Percentiles rank a stretch among this genome's conserved stretches.
Evolutionary conservation across 129 eudicot species (phyloP).

Genomic region (Tagetes patula): DNA sequence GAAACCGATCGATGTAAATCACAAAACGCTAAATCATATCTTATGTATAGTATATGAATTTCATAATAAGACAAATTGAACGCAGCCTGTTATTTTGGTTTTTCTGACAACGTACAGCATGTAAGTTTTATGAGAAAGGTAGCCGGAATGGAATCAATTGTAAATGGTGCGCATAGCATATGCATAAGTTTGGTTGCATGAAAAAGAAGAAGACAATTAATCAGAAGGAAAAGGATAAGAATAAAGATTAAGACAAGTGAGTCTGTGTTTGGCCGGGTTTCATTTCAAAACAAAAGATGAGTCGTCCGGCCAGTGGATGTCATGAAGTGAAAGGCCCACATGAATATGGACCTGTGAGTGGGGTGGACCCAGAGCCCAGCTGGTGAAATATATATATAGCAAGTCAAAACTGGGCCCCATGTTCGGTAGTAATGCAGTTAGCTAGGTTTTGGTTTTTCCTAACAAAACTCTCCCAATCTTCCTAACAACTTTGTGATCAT

Average conservation of each 20-base stretch:
- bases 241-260: neutral
- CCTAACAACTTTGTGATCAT: neutral
- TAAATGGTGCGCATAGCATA: neutral
- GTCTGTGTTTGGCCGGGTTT: slow-evolving; percentile 19
- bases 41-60: no score
- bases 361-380: slow-evolving; percentile 11
- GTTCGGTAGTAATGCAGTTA: slow-evolving; percentile 19
- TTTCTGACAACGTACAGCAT: no score
- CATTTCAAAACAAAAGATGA: slow-evolving; percentile 7
- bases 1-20: no score
- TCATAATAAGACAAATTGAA: no score
- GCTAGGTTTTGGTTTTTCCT: neutral
- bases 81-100: no score
- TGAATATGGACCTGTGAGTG: slow-evolving; percentile 4
- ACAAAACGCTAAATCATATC: no score
- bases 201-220: slow-evolving; percentile 6
- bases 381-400: neutral
- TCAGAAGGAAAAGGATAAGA: neutral
- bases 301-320: slow-evolving; percentile 11
- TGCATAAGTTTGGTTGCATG: neutral
- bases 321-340: slow-evolving; percentile 12
- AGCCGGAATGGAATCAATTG: neutral
- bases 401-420: slow-evolving; percentile 6
- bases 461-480: no score
- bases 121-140: neutral